Evolutionary conservation across 2,329 filamentous ascomycete species (phyloP).

Genomic region (Aspergillus fischeri): DNA sequence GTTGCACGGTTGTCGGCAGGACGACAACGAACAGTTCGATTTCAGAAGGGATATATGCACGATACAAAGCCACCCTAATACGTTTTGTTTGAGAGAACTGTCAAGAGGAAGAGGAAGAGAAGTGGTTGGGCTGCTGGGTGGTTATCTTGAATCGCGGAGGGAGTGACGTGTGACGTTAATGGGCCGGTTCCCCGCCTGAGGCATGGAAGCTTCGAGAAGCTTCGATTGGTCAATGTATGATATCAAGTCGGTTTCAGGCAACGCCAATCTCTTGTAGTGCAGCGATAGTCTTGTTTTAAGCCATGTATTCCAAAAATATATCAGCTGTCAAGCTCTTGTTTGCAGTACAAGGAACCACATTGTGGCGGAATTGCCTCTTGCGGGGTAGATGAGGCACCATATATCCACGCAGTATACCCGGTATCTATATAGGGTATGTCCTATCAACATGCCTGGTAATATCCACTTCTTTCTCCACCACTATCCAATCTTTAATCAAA

Average conservation of each 20-base stretch:
- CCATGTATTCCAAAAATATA: not conserved
- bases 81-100: not conserved
- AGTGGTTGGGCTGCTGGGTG: constrained; percentile 7
- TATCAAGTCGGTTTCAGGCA: not conserved
- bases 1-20: not conserved
- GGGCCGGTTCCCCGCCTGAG: constrained; percentile 1
- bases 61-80: not conserved
- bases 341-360: no score
- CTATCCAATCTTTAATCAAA: constrained; percentile 44
- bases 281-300: not conserved
- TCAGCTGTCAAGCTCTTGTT: no score
- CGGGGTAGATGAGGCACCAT: not conserved
- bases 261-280: not conserved
- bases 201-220: constrained; percentile 36
- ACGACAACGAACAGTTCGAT: not conserved
- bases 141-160: constrained; percentile 4
- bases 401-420: not conserved
- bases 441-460: not conserved
- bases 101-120: not conserved
- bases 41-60: not conserved
- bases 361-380: not conserved
- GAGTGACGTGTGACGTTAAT: constrained; percentile 32
- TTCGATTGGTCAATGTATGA: constrained; percentile 18
- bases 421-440: no score
- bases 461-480: constrained; percentile 29